Conservation (phyloP, 1,284 basidiomycete genomes). For the Anthracocystis panici-leucophaei region DNA sequence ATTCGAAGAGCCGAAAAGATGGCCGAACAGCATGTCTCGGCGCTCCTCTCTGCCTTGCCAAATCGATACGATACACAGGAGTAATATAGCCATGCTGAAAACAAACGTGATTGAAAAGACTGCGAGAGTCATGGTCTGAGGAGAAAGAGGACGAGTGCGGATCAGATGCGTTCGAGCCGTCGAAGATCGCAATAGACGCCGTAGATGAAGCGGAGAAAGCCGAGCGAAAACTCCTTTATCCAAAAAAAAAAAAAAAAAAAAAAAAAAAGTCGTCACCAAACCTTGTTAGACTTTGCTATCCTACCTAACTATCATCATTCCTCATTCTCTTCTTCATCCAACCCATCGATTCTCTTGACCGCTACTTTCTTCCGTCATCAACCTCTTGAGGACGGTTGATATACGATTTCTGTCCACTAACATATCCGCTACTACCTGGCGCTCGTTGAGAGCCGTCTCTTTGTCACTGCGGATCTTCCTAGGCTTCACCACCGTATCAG, state of each 20-base stretch:
- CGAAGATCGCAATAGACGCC: neutral
- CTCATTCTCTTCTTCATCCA: neutral
- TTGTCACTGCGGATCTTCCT: neutral
- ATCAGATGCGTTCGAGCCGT: neutral
- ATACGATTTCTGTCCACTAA: neutral
- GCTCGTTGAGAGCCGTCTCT: slow-evolving; percentile 12
- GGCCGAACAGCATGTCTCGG: neutral
- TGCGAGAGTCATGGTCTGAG: neutral
- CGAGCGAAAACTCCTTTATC: slow-evolving; percentile 4
- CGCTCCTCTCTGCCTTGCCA: too few relatives aligned
- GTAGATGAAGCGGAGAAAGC: neutral
- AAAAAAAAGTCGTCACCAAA: too few relatives aligned
- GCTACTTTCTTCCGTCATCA: slow-evolving; percentile 3
- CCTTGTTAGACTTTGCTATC: neutral
- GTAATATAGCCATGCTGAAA: too few relatives aligned
- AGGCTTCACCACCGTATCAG: neutral
- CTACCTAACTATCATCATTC: neutral
- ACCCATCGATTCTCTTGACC: neutral
- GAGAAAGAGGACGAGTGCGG: neutral
- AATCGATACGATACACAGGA: too few relatives aligned
- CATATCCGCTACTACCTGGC: slow-evolving; percentile 24
- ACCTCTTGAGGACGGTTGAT: neutral
- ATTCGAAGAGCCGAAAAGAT: neutral
- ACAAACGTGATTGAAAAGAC: too few relatives aligned
- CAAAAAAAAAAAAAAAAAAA: too few relatives aligned